These are phyloP conservation scores for Albophoma yamanashiensis DNA, from an alignment of 2,329 filamentous ascomycete species.

Conservation along the genomic window DNA sequence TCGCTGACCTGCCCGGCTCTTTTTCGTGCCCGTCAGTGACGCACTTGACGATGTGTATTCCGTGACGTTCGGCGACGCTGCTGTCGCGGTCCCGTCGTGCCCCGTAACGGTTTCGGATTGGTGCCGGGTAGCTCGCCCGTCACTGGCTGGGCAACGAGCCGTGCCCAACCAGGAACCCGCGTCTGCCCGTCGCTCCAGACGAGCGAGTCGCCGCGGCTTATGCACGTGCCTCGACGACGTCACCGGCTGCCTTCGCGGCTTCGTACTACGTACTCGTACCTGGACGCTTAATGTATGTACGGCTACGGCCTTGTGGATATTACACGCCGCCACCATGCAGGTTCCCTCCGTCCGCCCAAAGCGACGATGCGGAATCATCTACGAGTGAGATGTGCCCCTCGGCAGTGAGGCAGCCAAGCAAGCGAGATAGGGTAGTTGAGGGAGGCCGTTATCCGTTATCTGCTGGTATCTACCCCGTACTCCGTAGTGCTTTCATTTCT, in stretches of 20 bases:
- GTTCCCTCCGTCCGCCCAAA: neutral
- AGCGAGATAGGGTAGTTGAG: neutral
- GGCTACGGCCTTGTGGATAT: too few species aligned
- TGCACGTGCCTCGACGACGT: neutral
- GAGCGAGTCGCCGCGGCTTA: neutral
- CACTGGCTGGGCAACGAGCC: neutral
- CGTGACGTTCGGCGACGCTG: neutral
- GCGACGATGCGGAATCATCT: neutral
- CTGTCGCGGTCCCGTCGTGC: neutral
- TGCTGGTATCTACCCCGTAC: too few species aligned
- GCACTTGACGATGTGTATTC: neutral
- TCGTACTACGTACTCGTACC: too few species aligned
- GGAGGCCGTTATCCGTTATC: neutral
- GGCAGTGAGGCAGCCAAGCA: neutral
- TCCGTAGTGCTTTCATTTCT: too few species aligned
- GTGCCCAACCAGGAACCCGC: conserved; percentile 2
- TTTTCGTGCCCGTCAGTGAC: conserved; percentile 12
- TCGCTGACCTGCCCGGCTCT: conserved; percentile 9
- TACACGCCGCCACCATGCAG: neutral
- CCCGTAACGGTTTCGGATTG: neutral
- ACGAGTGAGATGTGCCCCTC: neutral
- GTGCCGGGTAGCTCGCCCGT: neutral
- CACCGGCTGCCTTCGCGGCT: neutral
- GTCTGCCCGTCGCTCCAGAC: neutral
- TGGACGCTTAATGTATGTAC: too few species aligned